Percentiles rank a stretch among this genome's conserved stretches.
Conservation (phyloP, 2,329 filamentous ascomycete species). For the Achaetomium macrosporum region DNA sequence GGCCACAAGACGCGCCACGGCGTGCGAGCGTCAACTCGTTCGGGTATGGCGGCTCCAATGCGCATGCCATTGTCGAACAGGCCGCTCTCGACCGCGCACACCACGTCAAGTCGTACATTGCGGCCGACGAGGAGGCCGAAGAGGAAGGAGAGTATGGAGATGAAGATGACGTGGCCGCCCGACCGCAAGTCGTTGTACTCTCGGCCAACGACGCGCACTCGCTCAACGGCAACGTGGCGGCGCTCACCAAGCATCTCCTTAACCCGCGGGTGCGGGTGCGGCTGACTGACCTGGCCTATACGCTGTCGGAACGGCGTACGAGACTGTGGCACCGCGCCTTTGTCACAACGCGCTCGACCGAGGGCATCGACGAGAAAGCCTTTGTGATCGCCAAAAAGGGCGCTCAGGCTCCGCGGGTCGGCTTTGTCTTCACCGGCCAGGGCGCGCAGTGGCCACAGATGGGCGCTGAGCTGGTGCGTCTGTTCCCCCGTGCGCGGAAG, state of each 20-base stretch:
- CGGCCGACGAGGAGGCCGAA: not conserved
- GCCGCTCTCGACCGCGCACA: not conserved
- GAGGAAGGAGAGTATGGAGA: not conserved
- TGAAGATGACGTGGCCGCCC: not conserved
- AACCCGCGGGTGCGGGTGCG: constrained; percentile 10
- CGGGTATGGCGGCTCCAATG: constrained; percentile 19
- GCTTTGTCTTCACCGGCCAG: constrained; percentile 26
- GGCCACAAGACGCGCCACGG: constrained; percentile 18
- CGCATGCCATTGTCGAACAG: constrained; percentile 14
- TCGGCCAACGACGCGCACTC: constrained; percentile 26
- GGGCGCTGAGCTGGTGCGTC: constrained; percentile 22
- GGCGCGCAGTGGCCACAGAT: constrained; percentile 27
- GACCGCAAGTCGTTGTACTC: constrained; percentile 10
- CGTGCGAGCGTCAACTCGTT: constrained; percentile 19
- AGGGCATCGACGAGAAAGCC: not conserved
- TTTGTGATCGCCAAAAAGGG: constrained; percentile 6
- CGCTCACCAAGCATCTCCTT: constrained; percentile 18
- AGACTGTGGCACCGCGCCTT: constrained; percentile 13
- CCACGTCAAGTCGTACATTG: not conserved
- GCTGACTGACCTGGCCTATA: constrained; percentile 21
- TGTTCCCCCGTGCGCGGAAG: constrained; percentile 5
- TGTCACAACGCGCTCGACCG: not conserved
- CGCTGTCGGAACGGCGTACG: constrained; percentile 10
- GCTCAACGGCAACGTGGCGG: constrained; percentile 22
- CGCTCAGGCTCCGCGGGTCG: not conserved